These are phyloP conservation scores for Dionaea muscipula DNA, from an alignment of 179 eudicot genomes.

Conservation along the genomic window DNA sequence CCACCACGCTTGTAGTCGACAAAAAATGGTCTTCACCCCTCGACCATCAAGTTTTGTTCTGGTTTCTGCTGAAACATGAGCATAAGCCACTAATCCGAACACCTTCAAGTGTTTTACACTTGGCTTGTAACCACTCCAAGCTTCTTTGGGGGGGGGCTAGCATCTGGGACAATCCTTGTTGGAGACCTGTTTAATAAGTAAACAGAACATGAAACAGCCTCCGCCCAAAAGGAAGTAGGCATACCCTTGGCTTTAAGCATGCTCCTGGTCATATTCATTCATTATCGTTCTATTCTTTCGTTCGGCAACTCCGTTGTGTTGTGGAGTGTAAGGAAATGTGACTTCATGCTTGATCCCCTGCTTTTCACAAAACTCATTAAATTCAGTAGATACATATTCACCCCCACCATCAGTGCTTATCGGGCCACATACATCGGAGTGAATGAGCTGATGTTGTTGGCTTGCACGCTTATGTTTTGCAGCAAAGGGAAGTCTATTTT, in stretches of 20 bases:
- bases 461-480: slow-evolving; percentile 5
- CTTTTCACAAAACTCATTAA: slow-evolving; percentile 3
- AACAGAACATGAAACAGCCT: slow-evolving; percentile 10
- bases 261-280: slow-evolving; percentile 8
- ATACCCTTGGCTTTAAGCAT: slow-evolving; percentile 11
- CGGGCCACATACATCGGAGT: slow-evolving; percentile 8
- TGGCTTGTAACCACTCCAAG: not conserved
- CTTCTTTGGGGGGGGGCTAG: not conserved
- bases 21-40: slow-evolving; percentile 2
- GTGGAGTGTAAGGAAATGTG: slow-evolving; percentile 3
- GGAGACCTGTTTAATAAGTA: slow-evolving; percentile 9
- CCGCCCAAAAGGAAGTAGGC: slow-evolving; percentile 12
- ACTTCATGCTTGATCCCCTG: slow-evolving; percentile 14
- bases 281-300: slow-evolving; percentile 7
- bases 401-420: slow-evolving; percentile 6
- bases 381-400: slow-evolving; percentile 9
- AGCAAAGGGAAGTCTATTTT: slow-evolving; percentile 2
- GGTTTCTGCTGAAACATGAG: slow-evolving; percentile 2
- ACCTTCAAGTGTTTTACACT: not conserved
- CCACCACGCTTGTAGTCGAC: slow-evolving; percentile 6
- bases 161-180: not conserved
- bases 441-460: slow-evolving; percentile 5
- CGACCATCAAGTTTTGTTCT: slow-evolving; percentile 8
- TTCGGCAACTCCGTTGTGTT: slow-evolving; percentile 9
- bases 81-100: slow-evolving; percentile 2